phyloP scores from a whole-genome alignment of 768 basidiomycete species.

The Serendipita sp. region DNA sequence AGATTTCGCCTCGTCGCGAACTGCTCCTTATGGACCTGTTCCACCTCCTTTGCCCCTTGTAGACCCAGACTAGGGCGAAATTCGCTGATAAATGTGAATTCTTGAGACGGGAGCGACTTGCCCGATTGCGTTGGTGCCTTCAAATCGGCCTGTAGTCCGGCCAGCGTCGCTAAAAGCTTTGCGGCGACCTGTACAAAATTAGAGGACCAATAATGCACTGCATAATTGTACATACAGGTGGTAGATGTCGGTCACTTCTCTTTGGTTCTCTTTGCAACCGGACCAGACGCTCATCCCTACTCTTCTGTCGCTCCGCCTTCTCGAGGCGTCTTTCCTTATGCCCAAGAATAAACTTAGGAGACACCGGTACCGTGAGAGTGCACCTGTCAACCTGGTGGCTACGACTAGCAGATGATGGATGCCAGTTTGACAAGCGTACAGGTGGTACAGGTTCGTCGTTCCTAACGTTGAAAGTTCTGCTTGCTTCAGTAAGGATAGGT shows the following conservation, averaged over 20 bases:
- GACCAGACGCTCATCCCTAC: not conserved
- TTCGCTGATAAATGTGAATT: not conserved
- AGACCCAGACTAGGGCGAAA: not conserved
- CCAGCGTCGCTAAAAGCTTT: not conserved
- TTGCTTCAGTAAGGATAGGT: too few species aligned
- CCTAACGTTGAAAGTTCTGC: too few species aligned
- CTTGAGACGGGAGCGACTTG: not conserved
- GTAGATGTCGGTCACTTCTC: not conserved
- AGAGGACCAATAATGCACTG: not conserved
- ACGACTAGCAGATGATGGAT: too few species aligned
- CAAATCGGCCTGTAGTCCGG: not conserved
- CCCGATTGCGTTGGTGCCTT: not conserved
- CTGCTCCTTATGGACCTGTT: not conserved
- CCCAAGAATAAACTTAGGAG: not conserved
- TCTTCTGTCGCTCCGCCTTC: not conserved
- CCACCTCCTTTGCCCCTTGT: not conserved
- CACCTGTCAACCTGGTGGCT: not conserved
- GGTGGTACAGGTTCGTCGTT: too few species aligned
- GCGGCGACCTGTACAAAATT: not conserved
- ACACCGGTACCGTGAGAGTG: not conserved
- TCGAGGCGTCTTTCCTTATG: not conserved
- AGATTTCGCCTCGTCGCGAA: not conserved
- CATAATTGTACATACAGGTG: not conserved
- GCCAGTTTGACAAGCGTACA: too few species aligned
- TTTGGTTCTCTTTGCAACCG: not conserved